Percentiles rank a stretch among this genome's conserved stretches.
Evolutionary conservation across 2,329 filamentous ascomycete genomes (phyloP).

Genomic region (Talaromyces pinophilus): DNA sequence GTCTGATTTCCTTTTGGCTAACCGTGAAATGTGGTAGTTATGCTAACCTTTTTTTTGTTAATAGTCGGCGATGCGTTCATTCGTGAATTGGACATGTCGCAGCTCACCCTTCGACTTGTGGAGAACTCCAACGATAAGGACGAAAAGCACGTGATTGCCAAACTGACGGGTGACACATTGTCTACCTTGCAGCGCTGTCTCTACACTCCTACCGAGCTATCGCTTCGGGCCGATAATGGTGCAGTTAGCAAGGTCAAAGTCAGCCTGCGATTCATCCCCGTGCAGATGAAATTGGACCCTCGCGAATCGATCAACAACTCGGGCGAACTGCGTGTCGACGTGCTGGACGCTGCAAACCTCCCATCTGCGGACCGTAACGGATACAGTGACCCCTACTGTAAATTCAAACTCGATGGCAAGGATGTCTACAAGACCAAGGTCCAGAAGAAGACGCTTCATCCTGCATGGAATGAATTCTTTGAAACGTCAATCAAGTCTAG

Average conservation of each 20-base stretch:
- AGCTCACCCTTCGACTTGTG: conserved; percentile 81
- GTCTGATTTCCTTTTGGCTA: conserved; percentile 26
- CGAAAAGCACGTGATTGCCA: conserved; percentile 75
- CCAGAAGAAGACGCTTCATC: conserved; percentile 94
- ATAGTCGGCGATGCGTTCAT: conserved; percentile 87
- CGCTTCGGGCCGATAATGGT: conserved; percentile 76
- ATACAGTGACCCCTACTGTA: conserved; percentile 95
- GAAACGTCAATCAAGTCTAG: conserved; percentile 79
- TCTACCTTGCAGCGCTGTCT: conserved; percentile 85
- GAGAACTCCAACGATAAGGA: conserved; percentile 71
- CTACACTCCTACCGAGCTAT: conserved; percentile 85
- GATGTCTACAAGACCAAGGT: conserved; percentile 94
- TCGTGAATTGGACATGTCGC: conserved; percentile 94
- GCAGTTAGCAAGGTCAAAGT: conserved; percentile 78
- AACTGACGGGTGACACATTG: conserved; percentile 79
- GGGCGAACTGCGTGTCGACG: conserved; percentile 89
- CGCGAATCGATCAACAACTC: conserved; percentile 99
- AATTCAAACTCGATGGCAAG: conserved; percentile 85
- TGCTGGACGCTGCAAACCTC: conserved; percentile 82
- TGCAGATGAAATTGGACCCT: conserved; percentile 90
- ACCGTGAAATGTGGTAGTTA: not conserved
- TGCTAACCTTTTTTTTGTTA: not conserved
- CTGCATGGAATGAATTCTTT: conserved; percentile 95
- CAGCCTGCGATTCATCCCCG: conserved; percentile 90
- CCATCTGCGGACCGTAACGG: conserved; percentile 94